Evolutionary conservation across 768 basidiomycete species (phyloP).

Genomic region (Chalciporus chontae): DNA sequence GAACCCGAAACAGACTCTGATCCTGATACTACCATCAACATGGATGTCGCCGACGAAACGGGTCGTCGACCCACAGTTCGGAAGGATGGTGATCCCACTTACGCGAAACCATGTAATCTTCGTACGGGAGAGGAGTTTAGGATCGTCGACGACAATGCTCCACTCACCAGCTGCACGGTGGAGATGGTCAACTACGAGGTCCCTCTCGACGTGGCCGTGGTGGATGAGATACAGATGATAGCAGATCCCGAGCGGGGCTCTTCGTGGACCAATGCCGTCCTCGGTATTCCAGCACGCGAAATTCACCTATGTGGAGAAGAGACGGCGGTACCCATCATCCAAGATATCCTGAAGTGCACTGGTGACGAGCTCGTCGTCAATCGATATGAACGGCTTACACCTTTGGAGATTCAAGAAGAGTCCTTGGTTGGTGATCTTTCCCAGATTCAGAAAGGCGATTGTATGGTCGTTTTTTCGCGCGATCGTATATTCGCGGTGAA

Average conservation of each 20-base stretch:
- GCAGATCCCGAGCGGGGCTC: slow-evolving; percentile 72
- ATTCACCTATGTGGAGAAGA: slow-evolving; percentile 96
- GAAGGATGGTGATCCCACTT: slow-evolving; percentile 43
- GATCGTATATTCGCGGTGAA: slow-evolving; percentile 75
- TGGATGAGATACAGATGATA: slow-evolving; percentile 98
- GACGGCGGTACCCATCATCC: slow-evolving; percentile 79
- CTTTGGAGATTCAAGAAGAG: slow-evolving; percentile 64
- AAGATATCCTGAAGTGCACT: slow-evolving; percentile 61
- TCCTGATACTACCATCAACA: slow-evolving; percentile 36
- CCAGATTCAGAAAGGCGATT: slow-evolving; percentile 77
- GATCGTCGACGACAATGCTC: slow-evolving; percentile 54
- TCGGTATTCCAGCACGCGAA: slow-evolving; percentile 74
- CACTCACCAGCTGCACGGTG: slow-evolving; percentile 80
- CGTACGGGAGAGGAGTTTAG: slow-evolving; percentile 89
- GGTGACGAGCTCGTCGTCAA: slow-evolving; percentile 81
- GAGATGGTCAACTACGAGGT: slow-evolving; percentile 70
- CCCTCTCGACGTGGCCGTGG: slow-evolving; percentile 74
- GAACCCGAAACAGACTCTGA: slow-evolving; percentile 40
- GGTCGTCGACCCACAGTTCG: slow-evolving; percentile 25
- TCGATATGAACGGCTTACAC: slow-evolving; percentile 85
- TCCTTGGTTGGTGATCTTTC: slow-evolving; percentile 60
- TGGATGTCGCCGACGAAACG: slow-evolving; percentile 21
- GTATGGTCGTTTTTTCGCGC: slow-evolving; percentile 84
- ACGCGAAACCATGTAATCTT: slow-evolving; percentile 73
- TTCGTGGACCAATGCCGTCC: slow-evolving; percentile 79